Conservation (phyloP, 2,329 filamentous ascomycete genomes). For the Boeremia lycopersici region DNA sequence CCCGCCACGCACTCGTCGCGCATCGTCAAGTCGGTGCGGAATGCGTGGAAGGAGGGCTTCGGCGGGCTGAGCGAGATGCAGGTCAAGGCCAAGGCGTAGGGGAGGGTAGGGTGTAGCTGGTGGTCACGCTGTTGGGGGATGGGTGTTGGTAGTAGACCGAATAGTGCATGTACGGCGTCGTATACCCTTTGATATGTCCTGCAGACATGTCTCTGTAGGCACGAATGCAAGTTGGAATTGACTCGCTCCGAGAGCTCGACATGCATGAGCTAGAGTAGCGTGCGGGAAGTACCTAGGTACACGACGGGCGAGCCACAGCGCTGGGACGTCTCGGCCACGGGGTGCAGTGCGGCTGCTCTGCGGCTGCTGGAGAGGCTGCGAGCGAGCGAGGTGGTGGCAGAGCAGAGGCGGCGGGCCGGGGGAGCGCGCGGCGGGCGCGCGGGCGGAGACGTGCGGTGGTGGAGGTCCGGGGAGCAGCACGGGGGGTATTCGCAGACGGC, state of each 20-base stretch:
- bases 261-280: constrained; percentile 7
- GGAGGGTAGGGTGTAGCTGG: no score
- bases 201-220: no score
- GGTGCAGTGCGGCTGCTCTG: background rate
- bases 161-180: background rate
- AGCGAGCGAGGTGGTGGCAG: background rate
- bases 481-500: background rate
- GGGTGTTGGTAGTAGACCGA: no score
- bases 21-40: background rate
- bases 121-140: background rate
- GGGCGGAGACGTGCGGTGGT: constrained; percentile 3
- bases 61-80: no score
- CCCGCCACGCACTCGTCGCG: background rate
- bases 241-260: background rate
- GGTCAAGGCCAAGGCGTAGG: no score
- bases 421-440: background rate
- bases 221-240: background rate
- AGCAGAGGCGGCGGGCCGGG: background rate
- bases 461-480: constrained; percentile 4
- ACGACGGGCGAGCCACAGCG: background rate
- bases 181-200: background rate
- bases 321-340: background rate
- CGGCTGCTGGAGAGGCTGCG: no score
- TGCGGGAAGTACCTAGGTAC: constrained; percentile 3
- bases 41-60: background rate